Conservation (phyloP, 78 protist species). For the Dictyostelium intermedium region DNA sequence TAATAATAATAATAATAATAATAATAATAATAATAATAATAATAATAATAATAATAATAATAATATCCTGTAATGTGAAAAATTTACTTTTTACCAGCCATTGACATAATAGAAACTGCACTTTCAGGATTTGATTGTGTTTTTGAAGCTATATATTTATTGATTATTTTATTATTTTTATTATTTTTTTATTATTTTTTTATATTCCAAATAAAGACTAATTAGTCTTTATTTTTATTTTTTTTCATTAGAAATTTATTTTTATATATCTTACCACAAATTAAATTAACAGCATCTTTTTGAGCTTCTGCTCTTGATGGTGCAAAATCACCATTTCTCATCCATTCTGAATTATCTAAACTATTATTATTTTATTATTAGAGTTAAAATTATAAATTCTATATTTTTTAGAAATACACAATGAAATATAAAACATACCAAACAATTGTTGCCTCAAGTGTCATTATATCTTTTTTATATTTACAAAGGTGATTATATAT, state of each 20-base stretch:
- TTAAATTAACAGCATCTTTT: slow-evolving; percentile 87
- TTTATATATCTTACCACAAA: slow-evolving; percentile 47
- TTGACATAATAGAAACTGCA: slow-evolving; percentile 82
- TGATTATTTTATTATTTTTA: neutral
- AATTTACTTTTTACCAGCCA: slow-evolving; percentile 70
- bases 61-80: neutral
- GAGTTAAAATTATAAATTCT: neutral
- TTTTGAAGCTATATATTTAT: slow-evolving; percentile 46
- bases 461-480: slow-evolving; percentile 25
- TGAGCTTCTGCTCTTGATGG: slow-evolving; percentile 91
- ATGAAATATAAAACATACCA: slow-evolving; percentile 28
- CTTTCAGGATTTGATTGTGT: slow-evolving; percentile 88
- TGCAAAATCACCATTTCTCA: slow-evolving; percentile 93
- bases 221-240: too few species aligned
- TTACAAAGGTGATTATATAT: neutral
- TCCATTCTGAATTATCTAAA: slow-evolving; percentile 92
- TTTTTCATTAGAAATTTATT: too few species aligned
- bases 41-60: neutral
- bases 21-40: neutral
- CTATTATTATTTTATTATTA: slow-evolving; percentile 1
- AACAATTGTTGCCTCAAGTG: slow-evolving; percentile 79
- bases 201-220: neutral
- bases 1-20: neutral
- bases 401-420: neutral
- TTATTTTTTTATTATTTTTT: neutral